Percentiles rank a stretch among this genome's conserved stretches.
These are phyloP conservation scores for Aspergillus coremiiformis DNA, from an alignment of 495 filamentous ascomycete species.

Conservation along the genomic window DNA sequence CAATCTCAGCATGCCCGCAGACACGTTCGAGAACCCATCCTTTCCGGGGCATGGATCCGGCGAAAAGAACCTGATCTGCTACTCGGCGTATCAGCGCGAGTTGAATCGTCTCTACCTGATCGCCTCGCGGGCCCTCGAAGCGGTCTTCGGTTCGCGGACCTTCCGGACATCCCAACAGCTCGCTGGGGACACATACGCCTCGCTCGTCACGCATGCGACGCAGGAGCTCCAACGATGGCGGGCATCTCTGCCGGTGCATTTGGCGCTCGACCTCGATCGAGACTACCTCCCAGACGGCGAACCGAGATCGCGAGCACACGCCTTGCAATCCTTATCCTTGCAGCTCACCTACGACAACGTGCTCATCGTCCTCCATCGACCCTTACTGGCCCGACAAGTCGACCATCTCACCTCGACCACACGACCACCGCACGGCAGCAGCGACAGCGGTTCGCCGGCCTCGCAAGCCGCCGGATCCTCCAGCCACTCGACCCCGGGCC, in stretches of 20 bases:
- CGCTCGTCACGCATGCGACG: slow-evolving; percentile 15
- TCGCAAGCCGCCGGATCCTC: neutral
- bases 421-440: neutral
- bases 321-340: slow-evolving; percentile 23
- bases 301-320: slow-evolving; percentile 16
- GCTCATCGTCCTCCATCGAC: slow-evolving; percentile 28
- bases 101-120: slow-evolving; percentile 28
- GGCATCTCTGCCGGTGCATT: slow-evolving; percentile 13
- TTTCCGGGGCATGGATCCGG: slow-evolving; percentile 8
- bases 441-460: neutral
- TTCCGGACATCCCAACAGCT: slow-evolving; percentile 12
- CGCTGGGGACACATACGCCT: slow-evolving; percentile 15
- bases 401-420: slow-evolving; percentile 14
- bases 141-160: slow-evolving; percentile 25
- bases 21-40: slow-evolving; percentile 19
- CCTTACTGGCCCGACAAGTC: slow-evolving; percentile 23
- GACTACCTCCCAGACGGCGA: slow-evolving; percentile 14
- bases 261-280: slow-evolving; percentile 16
- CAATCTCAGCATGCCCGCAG: slow-evolving; percentile 26
- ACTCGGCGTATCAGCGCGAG: slow-evolving; percentile 27
- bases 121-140: slow-evolving; percentile 23
- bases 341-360: slow-evolving; percentile 31
- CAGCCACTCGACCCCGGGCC: neutral
- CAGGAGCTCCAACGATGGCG: slow-evolving; percentile 21
- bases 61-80: slow-evolving; percentile 13